Evolutionary conservation across 2,329 filamentous ascomycete species (phyloP).

Genomic region (Aspergillus tubingensis): DNA sequence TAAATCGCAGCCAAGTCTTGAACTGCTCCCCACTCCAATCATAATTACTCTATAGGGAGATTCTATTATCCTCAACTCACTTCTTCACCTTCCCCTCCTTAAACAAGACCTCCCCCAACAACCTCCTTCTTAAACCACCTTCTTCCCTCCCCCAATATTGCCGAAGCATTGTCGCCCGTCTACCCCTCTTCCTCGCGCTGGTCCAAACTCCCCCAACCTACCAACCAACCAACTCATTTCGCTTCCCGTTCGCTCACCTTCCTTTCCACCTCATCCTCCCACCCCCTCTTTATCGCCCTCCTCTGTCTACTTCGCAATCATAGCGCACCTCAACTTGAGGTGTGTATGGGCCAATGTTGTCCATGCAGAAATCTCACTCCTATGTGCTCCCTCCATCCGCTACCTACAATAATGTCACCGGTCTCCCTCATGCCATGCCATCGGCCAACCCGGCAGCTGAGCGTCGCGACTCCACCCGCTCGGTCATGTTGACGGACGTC

Average conservation of each 20-base stretch:
- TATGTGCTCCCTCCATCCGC: slow-evolving; percentile 27
- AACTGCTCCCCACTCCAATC: slow-evolving; percentile 8
- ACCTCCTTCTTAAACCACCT: not conserved
- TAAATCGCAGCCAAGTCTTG: slow-evolving; percentile 16
- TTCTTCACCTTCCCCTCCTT: not conserved
- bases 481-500: slow-evolving; percentile 27
- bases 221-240: not conserved
- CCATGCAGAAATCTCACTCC: slow-evolving; percentile 39
- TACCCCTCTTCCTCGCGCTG: not conserved
- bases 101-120: not conserved
- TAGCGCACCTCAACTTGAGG: slow-evolving; percentile 7
- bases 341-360: slow-evolving; percentile 38
- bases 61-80: slow-evolving; percentile 5
- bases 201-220: not conserved
- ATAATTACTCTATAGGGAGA: slow-evolving; percentile 9
- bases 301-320: not conserved
- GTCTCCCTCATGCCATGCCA: slow-evolving; percentile 11
- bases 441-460: slow-evolving; percentile 11
- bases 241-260: not conserved
- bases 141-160: not conserved
- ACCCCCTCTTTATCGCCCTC: not conserved
- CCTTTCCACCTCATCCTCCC: not conserved
- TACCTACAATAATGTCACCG: slow-evolving; percentile 19
- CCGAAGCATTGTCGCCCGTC: not conserved
- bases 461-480: slow-evolving; percentile 26